phyloP scores from a whole-genome alignment of 306 rosid species.

The Medicago lupulina region DNA sequence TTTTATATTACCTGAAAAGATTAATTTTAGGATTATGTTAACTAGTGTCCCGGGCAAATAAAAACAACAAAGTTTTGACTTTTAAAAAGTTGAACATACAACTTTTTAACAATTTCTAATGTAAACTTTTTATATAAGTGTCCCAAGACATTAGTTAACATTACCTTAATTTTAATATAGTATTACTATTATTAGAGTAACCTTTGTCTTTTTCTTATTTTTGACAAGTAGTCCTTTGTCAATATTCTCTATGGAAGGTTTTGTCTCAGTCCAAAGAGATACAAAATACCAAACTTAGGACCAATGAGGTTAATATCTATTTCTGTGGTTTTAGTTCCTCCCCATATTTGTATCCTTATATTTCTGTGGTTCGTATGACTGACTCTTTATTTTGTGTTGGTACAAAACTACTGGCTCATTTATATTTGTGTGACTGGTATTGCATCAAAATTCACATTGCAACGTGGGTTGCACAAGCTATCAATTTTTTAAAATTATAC shows the following conservation, averaged over 20 bases:
- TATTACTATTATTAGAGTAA: too few species aligned
- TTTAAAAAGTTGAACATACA: too few species aligned
- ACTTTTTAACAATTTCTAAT: too few species aligned
- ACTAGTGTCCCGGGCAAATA: too few species aligned
- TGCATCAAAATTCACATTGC: background rate
- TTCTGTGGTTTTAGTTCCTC: background rate
- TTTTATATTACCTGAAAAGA: background rate
- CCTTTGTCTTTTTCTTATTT: too few species aligned
- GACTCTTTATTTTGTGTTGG: too few species aligned
- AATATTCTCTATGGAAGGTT: background rate
- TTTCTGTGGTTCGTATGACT: conserved; percentile 37
- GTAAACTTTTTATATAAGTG: too few species aligned
- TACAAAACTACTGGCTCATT: too few species aligned
- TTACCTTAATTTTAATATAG: too few species aligned
- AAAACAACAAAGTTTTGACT: too few species aligned
- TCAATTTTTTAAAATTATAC: background rate
- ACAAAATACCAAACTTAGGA: background rate
- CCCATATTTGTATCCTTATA: background rate
- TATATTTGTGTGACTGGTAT: background rate
- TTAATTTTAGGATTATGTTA: too few species aligned
- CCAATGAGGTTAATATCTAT: background rate
- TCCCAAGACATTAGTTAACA: too few species aligned
- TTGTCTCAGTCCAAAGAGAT: background rate
- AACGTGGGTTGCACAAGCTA: conserved; percentile 1
- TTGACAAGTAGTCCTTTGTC: background rate